Evolutionary conservation across 306 rosid genomes (phyloP).

Genomic region (Vachellia pachyceras): DNA sequence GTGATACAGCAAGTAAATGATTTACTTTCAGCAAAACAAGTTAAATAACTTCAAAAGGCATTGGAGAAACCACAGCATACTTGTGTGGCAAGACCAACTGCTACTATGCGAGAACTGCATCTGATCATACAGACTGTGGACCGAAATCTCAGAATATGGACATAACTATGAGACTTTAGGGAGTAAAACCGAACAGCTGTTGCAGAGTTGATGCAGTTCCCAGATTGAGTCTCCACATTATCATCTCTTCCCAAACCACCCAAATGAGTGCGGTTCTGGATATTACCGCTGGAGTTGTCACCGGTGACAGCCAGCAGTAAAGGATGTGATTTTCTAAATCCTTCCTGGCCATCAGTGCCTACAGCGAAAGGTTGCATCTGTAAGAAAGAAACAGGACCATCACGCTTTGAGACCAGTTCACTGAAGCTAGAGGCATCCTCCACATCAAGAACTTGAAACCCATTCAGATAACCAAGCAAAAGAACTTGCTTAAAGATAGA

Average conservation of each 20-base stretch:
- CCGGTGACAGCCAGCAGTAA: constrained; percentile 81
- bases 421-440: constrained; percentile 78
- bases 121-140: constrained; percentile 86
- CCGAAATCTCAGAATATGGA: constrained; percentile 83
- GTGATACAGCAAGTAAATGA: constrained; percentile 3
- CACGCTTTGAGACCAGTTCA: constrained; percentile 86
- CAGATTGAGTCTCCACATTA: constrained; percentile 51
- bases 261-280: constrained; percentile 45
- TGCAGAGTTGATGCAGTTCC: constrained; percentile 56
- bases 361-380: constrained; percentile 87
- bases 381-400: constrained; percentile 77
- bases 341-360: constrained; percentile 58
- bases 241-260: constrained; percentile 58
- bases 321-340: constrained; percentile 67
- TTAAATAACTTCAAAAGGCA: constrained; percentile 22
- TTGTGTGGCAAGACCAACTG: constrained; percentile 88
- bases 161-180: constrained; percentile 72
- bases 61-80: constrained; percentile 53
- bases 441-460: constrained; percentile 90
- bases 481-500: constrained; percentile 58
- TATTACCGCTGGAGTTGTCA: constrained; percentile 47
- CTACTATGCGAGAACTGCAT: constrained; percentile 84
- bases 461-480: constrained; percentile 85
- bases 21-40: background rate
- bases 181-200: constrained; percentile 89